Percentiles rank a stretch among this genome's conserved stretches.
Conservation (phyloP, 75 land plant species). For the Picea glauca region DNA sequence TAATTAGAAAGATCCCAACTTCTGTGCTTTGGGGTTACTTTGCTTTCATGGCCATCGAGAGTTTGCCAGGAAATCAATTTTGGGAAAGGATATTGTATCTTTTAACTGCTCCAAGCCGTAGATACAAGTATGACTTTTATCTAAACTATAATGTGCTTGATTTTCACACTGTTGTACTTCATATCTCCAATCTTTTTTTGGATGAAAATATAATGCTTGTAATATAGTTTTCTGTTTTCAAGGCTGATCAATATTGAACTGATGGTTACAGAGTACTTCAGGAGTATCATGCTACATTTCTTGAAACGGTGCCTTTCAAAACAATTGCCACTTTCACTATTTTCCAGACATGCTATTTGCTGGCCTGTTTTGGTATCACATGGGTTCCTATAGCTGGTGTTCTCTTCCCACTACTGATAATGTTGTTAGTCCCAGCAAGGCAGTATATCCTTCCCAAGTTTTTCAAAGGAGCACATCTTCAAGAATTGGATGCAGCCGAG, state of each 20-base stretch:
- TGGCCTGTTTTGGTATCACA: constrained; percentile 70
- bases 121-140: constrained; percentile 60
- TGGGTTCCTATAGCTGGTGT: constrained; percentile 97
- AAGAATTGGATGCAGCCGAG: constrained; percentile 62
- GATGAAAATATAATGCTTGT: background rate
- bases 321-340: constrained; percentile 67
- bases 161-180: background rate
- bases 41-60: constrained; percentile 97
- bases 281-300: constrained; percentile 67
- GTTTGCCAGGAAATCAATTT: constrained; percentile 96
- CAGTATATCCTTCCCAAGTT: constrained; percentile 76
- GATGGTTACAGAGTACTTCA: constrained; percentile 61
- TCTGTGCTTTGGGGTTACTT: constrained; percentile 95
- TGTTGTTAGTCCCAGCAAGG: constrained; percentile 81
- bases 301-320: constrained; percentile 90
- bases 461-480: constrained; percentile 60
- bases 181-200: background rate
- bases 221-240: background rate
- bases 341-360: constrained; percentile 70
- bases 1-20: constrained; percentile 76
- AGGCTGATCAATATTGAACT: background rate
- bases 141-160: background rate
- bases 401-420: constrained; percentile 82
- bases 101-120: constrained; percentile 76
- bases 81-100: constrained; percentile 87